A percentile compares a stretch with the other conserved stretches of the same genome.
Conservation (phyloP, 2,329 filamentous ascomycete species). For the Huntiella decipiens region DNA sequence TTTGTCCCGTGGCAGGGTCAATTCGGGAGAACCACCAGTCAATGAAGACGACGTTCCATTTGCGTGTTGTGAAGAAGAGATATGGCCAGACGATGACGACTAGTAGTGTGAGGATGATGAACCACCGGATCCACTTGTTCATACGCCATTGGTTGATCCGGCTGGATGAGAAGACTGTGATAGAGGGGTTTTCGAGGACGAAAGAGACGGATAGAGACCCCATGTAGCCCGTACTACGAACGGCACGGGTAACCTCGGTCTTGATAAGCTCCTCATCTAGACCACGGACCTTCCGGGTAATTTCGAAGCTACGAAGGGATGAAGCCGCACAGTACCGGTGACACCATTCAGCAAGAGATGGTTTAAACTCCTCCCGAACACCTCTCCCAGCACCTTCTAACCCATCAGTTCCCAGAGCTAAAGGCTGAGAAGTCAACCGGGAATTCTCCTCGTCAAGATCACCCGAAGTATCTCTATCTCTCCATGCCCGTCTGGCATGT, state of each 20-base stretch:
- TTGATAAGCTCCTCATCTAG: conserved; percentile 38
- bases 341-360: conserved; percentile 37
- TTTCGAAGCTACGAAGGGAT: conserved; percentile 35
- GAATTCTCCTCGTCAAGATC: conserved; percentile 16
- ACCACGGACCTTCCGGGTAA: conserved; percentile 35
- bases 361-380: neutral
- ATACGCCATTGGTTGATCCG: conserved; percentile 46
- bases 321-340: conserved; percentile 44
- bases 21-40: conserved; percentile 38
- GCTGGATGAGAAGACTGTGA: conserved; percentile 46
- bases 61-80: conserved; percentile 46
- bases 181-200: conserved; percentile 32
- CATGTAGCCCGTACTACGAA: conserved; percentile 47
- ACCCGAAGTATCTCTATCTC: conserved; percentile 14
- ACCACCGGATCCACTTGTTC: conserved; percentile 40
- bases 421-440: neutral
- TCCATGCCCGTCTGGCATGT: neutral
- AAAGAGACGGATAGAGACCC: conserved; percentile 41
- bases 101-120: conserved; percentile 48
- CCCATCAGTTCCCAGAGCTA: neutral
- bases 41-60: conserved; percentile 43
- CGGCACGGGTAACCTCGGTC: conserved; percentile 32
- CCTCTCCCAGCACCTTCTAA: conserved; percentile 16
- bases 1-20: conserved; percentile 18
- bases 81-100: conserved; percentile 55